Conservation (phyloP, 1,284 basidiomycete species). For the Lentinus polychrous region DNA sequence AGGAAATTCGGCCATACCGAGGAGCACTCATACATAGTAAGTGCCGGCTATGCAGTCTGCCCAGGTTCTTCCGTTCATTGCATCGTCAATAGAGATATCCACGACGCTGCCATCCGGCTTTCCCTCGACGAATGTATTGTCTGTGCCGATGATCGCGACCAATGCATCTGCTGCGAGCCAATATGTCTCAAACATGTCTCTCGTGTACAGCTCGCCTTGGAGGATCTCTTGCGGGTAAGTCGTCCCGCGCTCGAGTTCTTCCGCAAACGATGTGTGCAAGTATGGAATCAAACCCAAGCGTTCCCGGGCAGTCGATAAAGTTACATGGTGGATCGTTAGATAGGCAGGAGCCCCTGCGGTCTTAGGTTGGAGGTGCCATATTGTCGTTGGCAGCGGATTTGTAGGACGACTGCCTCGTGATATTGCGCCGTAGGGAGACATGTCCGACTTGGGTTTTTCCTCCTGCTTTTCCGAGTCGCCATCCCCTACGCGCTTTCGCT, state of each 20-base stretch:
- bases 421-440: slow-evolving; percentile 29
- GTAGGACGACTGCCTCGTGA: slow-evolving; percentile 1
- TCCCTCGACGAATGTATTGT: slow-evolving; percentile 14
- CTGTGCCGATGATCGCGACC: slow-evolving; percentile 49
- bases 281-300: slow-evolving; percentile 50
- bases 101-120: slow-evolving; percentile 23
- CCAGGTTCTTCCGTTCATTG: slow-evolving; percentile 49
- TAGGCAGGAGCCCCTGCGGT: slow-evolving; percentile 9
- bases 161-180: slow-evolving; percentile 75
- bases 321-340: slow-evolving; percentile 61
- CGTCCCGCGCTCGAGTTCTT: slow-evolving; percentile 66
- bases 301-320: slow-evolving; percentile 35
- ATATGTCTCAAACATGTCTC: slow-evolving; percentile 59
- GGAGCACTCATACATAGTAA: slow-evolving; percentile 61
- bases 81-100: slow-evolving; percentile 34
- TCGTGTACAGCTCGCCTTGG: slow-evolving; percentile 36
- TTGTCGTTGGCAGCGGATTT: slow-evolving; percentile 18
- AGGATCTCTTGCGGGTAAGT: slow-evolving; percentile 78
- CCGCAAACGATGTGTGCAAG: slow-evolving; percentile 61
- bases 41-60: slow-evolving; percentile 69
- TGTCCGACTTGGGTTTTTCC: slow-evolving; percentile 28
- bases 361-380: slow-evolving; percentile 16
- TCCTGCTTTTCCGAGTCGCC: slow-evolving; percentile 30
- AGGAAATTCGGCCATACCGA: slow-evolving; percentile 1
- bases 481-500: slow-evolving; percentile 25